Percentiles rank a stretch among this genome's conserved stretches.
phyloP scores from a whole-genome alignment of 2,329 filamentous ascomycete genomes.

The Botryotinia globosa region DNA sequence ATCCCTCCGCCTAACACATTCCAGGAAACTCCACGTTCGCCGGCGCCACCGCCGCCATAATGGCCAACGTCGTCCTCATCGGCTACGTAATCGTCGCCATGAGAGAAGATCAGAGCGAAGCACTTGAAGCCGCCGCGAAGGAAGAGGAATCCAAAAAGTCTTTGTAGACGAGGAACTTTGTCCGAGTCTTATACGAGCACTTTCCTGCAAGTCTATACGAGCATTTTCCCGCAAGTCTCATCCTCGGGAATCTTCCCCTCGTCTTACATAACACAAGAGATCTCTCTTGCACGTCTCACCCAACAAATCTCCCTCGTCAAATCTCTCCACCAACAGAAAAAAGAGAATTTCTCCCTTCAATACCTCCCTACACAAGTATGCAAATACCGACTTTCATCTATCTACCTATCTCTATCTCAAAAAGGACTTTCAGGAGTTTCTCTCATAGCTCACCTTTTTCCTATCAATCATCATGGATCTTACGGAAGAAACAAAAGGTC shows the following conservation, averaged over 20 bases:
- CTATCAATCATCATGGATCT: no score
- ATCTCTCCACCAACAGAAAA: not conserved
- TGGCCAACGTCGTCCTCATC: slow-evolving; percentile 88
- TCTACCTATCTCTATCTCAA: not conserved
- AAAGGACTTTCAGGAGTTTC: not conserved
- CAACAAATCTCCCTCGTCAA: not conserved
- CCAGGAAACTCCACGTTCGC: slow-evolving; percentile 85
- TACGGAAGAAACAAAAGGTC: not conserved
- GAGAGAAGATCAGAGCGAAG: slow-evolving; percentile 67
- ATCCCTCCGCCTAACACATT: not conserved
- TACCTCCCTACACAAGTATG: not conserved
- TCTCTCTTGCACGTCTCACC: no score
- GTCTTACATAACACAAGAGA: not conserved
- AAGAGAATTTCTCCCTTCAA: not conserved
- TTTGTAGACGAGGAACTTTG: not conserved
- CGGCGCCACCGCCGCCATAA: slow-evolving; percentile 78
- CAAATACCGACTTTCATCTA: not conserved
- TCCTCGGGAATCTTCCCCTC: no score
- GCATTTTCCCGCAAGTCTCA: no score
- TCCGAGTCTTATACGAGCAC: not conserved
- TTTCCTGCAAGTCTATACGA: no score
- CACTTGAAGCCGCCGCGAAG: slow-evolving; percentile 44
- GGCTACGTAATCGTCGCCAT: slow-evolving; percentile 91
- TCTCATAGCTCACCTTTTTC: not conserved
- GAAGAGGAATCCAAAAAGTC: slow-evolving; percentile 31